A percentile compares a stretch with the other conserved stretches of the same genome.
phyloP scores from a whole-genome alignment of 2,329 filamentous ascomycete species.

The Cladosporium sp. region DNA sequence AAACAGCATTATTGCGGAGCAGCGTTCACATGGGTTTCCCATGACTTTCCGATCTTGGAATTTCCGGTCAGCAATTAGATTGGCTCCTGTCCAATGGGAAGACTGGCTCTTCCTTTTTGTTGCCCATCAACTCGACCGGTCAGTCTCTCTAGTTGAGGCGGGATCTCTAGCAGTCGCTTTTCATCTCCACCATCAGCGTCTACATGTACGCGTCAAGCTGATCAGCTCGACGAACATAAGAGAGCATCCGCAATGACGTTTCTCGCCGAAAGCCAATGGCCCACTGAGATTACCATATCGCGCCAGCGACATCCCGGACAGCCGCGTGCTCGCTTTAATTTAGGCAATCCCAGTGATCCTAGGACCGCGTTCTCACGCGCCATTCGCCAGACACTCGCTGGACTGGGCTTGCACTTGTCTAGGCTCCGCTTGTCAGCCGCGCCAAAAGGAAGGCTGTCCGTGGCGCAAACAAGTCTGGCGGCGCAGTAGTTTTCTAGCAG shows the following conservation, averaged over 20 bases:
- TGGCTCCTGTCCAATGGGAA: too few relatives aligned
- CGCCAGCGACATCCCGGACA: constrained; percentile 1
- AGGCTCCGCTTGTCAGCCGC: constrained; percentile 7
- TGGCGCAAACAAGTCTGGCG: constrained; percentile 1
- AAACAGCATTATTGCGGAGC: constrained; percentile 12
- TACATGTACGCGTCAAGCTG: too few relatives aligned
- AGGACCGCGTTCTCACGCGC: constrained; percentile 7
- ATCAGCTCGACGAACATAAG: too few relatives aligned
- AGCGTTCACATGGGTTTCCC: constrained; percentile 9
- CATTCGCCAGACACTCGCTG: constrained; percentile 1
- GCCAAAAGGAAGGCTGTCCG: neutral
- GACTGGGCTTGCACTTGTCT: neutral
- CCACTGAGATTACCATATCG: constrained; percentile 12
- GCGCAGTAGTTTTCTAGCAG: constrained; percentile 2
- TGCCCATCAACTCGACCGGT: too few relatives aligned
- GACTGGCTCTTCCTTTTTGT: too few relatives aligned
- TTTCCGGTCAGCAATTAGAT: neutral
- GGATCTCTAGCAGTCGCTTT: too few relatives aligned
- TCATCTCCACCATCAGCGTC: too few relatives aligned
- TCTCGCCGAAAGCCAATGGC: constrained; percentile 3
- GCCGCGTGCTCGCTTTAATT: constrained; percentile 9
- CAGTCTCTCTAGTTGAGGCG: too few relatives aligned
- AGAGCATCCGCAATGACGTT: constrained; percentile 10
- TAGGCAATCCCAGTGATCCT: neutral
- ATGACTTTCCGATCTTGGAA: constrained; percentile 8